Conservation (phyloP, 2,329 filamentous ascomycete genomes). For the Botrytis tulipae region DNA sequence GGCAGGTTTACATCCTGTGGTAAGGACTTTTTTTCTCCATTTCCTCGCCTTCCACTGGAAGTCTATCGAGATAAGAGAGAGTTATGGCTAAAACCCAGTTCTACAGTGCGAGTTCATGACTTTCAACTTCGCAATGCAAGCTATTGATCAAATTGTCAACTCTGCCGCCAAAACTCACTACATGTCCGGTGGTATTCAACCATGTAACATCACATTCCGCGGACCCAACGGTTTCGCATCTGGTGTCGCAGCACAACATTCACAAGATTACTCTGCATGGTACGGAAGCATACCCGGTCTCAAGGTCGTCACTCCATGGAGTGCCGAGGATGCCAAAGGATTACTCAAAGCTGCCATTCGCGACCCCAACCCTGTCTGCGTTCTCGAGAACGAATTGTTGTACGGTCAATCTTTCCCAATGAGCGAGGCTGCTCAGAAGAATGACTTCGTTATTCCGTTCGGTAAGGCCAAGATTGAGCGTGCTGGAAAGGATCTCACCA, state of each 20-base stretch:
- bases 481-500: slow-evolving; percentile 90
- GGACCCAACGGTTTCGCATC: slow-evolving; percentile 97
- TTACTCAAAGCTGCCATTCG: slow-evolving; percentile 96
- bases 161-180: slow-evolving; percentile 98
- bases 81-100: slow-evolving; percentile 10
- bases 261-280: slow-evolving; percentile 98
- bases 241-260: slow-evolving; percentile 96
- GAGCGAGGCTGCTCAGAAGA: slow-evolving; percentile 93
- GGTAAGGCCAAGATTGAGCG: slow-evolving; percentile 99
- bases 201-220: slow-evolving; percentile 99
- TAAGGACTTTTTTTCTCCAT: slow-evolving; percentile 51
- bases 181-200: slow-evolving; percentile 99
- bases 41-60: slow-evolving; percentile 11
- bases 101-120: slow-evolving; percentile 98
- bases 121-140: slow-evolving; percentile 99
- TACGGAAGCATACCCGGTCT: slow-evolving; percentile 97
- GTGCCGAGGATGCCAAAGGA: slow-evolving; percentile 96
- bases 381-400: slow-evolving; percentile 83
- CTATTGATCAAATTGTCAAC: slow-evolving; percentile 99
- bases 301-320: slow-evolving; percentile 96
- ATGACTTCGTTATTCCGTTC: slow-evolving; percentile 95
- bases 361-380: slow-evolving; percentile 94
- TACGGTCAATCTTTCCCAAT: slow-evolving; percentile 96
- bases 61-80: background rate
- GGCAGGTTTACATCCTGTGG: slow-evolving; percentile 88